Base-by-base conservation (phyloP, 306 rosid species). In the Neltuma alba region DNA sequence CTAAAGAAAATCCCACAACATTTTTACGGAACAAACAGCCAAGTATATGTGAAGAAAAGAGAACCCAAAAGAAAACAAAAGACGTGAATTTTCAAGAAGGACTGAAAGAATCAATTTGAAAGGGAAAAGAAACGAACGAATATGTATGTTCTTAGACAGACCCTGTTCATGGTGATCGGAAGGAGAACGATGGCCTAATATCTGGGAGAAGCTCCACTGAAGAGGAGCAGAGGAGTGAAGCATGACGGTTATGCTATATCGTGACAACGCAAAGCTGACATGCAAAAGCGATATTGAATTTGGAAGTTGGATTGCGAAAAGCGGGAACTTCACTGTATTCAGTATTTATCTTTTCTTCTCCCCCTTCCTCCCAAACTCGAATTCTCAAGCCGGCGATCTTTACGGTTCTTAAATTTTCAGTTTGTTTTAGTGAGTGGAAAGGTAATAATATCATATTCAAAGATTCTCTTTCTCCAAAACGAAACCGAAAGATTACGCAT, bases 1-100 rank as follows among this genome's bases (percentile, higher is more conserved):
- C 96, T 91, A 75, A 55, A 79, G 41, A 47, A 33, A 33, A 33
- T 2, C 1, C 1, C 36, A 3, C 36, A 33, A 2, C 36, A 33
- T 33, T 33, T 33, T 33, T 33, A 33, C 36, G 36, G 36, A 33
- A 33, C 36, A 5, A 33, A 33, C 36, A 33, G 36, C 2, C 36
- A 33, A 33, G 36, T 33, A 33, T 2, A 33, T 33, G 36, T 0
- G 36, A 33, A 33, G 36, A 33, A 33, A 33, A 33, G 36, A 33
- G 36, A 33, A 33, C 36, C 36, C 36, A 33, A 33, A 33, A 33
- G 36, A 33, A 5, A 33, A 33, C 2, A 33, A 33, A 33, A 33
- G 4, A 5, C 36, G 36, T 5, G 36, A 33, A 33, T 33, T 33
- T 5, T 33, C 36, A 33, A 33, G 36, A 33, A 33, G 4, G 4